Percentiles rank a stretch among this genome's conserved stretches.
Evolutionary conservation across 2,329 filamentous ascomycete species (phyloP).

Genomic region (Paecilomyces formosus): DNA sequence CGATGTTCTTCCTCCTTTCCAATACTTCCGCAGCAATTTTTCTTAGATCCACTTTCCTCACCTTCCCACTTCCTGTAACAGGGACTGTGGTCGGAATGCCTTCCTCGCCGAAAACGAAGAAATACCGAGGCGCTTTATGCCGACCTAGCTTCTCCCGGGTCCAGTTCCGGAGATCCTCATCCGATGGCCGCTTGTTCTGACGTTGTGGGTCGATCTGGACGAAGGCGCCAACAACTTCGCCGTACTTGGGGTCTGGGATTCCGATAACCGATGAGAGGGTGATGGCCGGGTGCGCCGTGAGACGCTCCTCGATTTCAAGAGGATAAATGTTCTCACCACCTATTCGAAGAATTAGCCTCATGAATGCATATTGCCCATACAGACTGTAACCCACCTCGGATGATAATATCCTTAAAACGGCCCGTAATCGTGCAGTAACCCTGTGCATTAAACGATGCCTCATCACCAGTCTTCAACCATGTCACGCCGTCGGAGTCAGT

Average conservation of each 20-base stretch:
- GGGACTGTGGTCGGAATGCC: conserved; percentile 48
- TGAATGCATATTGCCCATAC: neutral
- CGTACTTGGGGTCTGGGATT: conserved; percentile 62
- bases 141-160: conserved; percentile 53
- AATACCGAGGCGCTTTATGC: conserved; percentile 61
- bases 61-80: conserved; percentile 63
- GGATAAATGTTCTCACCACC: conserved; percentile 69
- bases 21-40: conserved; percentile 36
- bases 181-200: conserved; percentile 11
- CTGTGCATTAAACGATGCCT: conserved; percentile 44
- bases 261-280: conserved; percentile 62
- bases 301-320: conserved; percentile 66
- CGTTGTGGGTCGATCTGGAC: neutral
- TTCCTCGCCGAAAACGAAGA: conserved; percentile 66
- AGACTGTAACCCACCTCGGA: conserved; percentile 47
- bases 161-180: conserved; percentile 54
- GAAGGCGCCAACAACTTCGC: conserved; percentile 65
- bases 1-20: conserved; percentile 33
- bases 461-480: conserved; percentile 61
- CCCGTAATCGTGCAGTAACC: conserved; percentile 69
- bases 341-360: conserved; percentile 10
- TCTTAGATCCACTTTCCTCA: conserved; percentile 54
- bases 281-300: conserved; percentile 58
- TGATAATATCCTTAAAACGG: conserved; percentile 73
- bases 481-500: conserved; percentile 52